Percentiles rank a stretch among this genome's conserved stretches.
These are phyloP conservation scores for Fusarium continuum DNA, from an alignment of 2,329 filamentous ascomycete species.

Conservation along the genomic window DNA sequence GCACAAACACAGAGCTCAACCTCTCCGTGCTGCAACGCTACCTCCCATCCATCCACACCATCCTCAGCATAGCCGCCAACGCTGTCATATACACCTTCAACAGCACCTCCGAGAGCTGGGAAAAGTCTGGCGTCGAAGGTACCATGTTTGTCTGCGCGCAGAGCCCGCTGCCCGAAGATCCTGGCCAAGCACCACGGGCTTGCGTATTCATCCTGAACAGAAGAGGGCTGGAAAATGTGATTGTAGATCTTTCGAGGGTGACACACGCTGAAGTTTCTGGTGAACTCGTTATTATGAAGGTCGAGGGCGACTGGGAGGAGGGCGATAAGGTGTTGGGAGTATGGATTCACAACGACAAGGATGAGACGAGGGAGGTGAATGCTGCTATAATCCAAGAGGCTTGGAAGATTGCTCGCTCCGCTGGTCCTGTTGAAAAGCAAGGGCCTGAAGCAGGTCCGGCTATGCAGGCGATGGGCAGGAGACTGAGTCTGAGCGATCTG, in stretches of 20 bases:
- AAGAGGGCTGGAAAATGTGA: constrained; percentile 74
- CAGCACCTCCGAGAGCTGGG: constrained; percentile 73
- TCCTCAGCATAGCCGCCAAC: constrained; percentile 84
- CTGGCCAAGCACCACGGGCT: constrained; percentile 50
- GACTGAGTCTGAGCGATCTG: constrained; percentile 57
- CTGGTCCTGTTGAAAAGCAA: constrained; percentile 43
- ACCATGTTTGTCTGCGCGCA: constrained; percentile 86
- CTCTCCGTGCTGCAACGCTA: constrained; percentile 84
- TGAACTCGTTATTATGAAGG: constrained; percentile 62
- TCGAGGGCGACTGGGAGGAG: constrained; percentile 49
- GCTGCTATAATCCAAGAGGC: constrained; percentile 54
- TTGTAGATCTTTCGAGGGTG: constrained; percentile 69
- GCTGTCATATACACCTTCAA: constrained; percentile 87
- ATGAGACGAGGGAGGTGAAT: constrained; percentile 55
- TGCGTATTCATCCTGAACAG: constrained; percentile 80
- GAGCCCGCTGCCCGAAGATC: constrained; percentile 52
- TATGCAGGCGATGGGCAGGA: constrained; percentile 56
- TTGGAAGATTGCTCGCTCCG: constrained; percentile 52
- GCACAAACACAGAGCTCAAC: constrained; percentile 88
- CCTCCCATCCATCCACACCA: constrained; percentile 75
- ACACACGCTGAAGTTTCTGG: constrained; percentile 70
- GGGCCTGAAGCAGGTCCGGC: constrained; percentile 52
- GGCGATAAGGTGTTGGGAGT: constrained; percentile 59
- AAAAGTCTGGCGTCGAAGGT: constrained; percentile 86
- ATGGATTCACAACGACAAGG: constrained; percentile 63